phyloP scores from a whole-genome alignment of 208 protist genomes.

The Leishmania braziliensis region DNA sequence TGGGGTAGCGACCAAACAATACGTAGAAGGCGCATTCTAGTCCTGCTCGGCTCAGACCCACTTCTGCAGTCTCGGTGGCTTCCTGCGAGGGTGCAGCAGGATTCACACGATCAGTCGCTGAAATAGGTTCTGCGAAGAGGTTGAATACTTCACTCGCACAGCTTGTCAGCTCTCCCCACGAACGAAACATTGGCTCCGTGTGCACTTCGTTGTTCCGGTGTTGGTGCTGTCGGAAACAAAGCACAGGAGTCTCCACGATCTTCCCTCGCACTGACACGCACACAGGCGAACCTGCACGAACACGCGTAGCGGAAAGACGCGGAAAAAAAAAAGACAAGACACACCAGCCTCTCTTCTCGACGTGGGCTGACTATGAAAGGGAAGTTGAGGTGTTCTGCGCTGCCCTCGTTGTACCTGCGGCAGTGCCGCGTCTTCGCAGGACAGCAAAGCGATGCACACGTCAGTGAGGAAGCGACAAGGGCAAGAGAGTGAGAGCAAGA shows the following conservation, averaged over 20 bases:
- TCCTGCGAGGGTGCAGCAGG: background rate
- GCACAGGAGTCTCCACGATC: background rate
- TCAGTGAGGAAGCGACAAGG: background rate
- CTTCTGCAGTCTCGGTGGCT: background rate
- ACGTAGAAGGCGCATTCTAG: conserved; percentile 35
- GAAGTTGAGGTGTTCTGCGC: background rate
- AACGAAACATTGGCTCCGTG: conserved; percentile 49
- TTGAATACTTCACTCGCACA: conserved; percentile 54
- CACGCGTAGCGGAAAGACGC: background rate
- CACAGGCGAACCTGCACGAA: background rate
- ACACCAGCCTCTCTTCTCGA: background rate
- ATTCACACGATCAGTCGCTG: background rate
- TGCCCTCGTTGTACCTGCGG: background rate
- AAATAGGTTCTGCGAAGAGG: conserved; percentile 27
- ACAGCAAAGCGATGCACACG: background rate
- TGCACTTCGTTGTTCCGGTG: background rate
- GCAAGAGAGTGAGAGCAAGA: background rate
- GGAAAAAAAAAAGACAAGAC: background rate
- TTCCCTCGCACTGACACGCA: background rate
- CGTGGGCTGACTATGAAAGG: too few relatives aligned
- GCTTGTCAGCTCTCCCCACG: conserved; percentile 43
- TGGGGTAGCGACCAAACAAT: conserved; percentile 32
- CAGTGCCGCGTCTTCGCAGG: background rate
- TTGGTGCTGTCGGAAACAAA: background rate
- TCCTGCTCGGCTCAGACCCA: conserved; percentile 13